These are phyloP conservation scores for Quambalaria eucalypti DNA, from an alignment of 1,284 basidiomycete species.

Conservation along the genomic window DNA sequence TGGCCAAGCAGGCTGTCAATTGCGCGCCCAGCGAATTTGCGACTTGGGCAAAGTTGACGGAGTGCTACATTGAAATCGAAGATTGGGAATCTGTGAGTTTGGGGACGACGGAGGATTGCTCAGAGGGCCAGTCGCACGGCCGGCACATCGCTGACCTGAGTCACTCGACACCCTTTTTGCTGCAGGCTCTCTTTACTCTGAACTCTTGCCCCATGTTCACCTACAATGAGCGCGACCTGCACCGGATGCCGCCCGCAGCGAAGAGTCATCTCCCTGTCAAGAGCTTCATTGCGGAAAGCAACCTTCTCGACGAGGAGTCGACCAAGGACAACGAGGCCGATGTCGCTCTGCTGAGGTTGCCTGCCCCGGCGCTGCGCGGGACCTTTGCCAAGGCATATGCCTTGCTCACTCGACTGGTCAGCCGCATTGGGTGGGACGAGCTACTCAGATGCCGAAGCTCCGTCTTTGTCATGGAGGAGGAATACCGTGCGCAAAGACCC, in stretches of 20 bases:
- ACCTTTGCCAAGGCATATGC: slow-evolving; percentile 93
- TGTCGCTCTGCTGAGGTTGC: slow-evolving; percentile 79
- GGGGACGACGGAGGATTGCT: background rate
- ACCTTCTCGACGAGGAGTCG: slow-evolving; percentile 54
- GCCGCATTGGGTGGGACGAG: slow-evolving; percentile 96
- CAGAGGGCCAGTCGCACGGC: too few relatives aligned
- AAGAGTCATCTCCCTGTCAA: slow-evolving; percentile 80
- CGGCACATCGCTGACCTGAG: background rate
- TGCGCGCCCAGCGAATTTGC: slow-evolving; percentile 96
- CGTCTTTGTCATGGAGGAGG: slow-evolving; percentile 99
- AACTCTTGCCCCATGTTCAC: slow-evolving; percentile 99
- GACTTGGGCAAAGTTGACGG: slow-evolving; percentile 95
- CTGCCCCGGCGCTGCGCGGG: slow-evolving; percentile 83
- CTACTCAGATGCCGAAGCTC: slow-evolving; percentile 81
- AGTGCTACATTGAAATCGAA: slow-evolving; percentile 80
- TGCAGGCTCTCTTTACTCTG: slow-evolving; percentile 73
- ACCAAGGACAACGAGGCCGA: slow-evolving; percentile 86
- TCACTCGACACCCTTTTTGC: background rate
- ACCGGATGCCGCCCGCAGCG: slow-evolving; percentile 72
- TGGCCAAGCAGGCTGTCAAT: slow-evolving; percentile 87
- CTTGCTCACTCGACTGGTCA: slow-evolving; percentile 77
- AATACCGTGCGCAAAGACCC: slow-evolving; percentile 64
- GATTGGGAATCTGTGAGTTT: slow-evolving; percentile 59
- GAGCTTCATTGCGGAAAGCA: slow-evolving; percentile 67
- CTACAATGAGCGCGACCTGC: slow-evolving; percentile 89